These are phyloP conservation scores for Exophiala calicioides DNA, from an alignment of 2,329 filamentous ascomycete species.

Conservation along the genomic window DNA sequence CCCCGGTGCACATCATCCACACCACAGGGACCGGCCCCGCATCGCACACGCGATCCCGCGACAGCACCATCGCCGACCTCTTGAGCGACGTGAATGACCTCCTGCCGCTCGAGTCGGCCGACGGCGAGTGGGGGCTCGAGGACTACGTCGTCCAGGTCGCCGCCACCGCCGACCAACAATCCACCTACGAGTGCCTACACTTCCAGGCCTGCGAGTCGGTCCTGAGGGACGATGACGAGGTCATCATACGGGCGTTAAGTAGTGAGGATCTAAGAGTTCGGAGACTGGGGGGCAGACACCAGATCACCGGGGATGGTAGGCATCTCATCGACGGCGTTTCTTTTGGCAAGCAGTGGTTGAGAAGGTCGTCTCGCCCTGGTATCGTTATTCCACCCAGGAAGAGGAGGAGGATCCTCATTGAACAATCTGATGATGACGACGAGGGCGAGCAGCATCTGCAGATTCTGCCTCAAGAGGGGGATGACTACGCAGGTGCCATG, in stretches of 20 bases:
- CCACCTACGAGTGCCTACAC: conserved; percentile 81
- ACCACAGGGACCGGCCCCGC: conserved; percentile 51
- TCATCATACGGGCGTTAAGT: conserved; percentile 79
- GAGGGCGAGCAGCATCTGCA: conserved; percentile 33
- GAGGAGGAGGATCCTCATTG: conserved; percentile 53
- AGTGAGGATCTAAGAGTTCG: conserved; percentile 73
- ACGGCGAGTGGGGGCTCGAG: conserved; percentile 75
- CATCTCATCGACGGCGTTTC: conserved; percentile 83
- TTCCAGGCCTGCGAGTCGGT: conserved; percentile 71
- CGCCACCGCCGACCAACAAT: conserved; percentile 27
- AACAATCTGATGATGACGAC: conserved; percentile 36
- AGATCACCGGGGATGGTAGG: conserved; percentile 75
- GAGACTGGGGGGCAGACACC: conserved; percentile 72
- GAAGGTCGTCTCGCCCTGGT: conserved; percentile 61
- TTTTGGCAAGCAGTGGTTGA: conserved; percentile 74
- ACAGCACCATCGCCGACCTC: conserved; percentile 72
- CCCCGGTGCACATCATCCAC: conserved; percentile 72
- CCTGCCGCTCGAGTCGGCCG: conserved; percentile 74
- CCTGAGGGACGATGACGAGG: conserved; percentile 79
- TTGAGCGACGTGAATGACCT: conserved; percentile 77
- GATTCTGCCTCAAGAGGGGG: conserved; percentile 8
- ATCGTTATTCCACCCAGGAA: conserved; percentile 75
- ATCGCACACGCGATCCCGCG: conserved; percentile 43
- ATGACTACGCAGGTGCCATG: conserved; percentile 6
- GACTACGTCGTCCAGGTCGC: conserved; percentile 83